Evolutionary conservation across 306 rosid species (phyloP), one percentile per base, ranked within the genome.

Genomic region (Cucurbita maxima): DNA sequence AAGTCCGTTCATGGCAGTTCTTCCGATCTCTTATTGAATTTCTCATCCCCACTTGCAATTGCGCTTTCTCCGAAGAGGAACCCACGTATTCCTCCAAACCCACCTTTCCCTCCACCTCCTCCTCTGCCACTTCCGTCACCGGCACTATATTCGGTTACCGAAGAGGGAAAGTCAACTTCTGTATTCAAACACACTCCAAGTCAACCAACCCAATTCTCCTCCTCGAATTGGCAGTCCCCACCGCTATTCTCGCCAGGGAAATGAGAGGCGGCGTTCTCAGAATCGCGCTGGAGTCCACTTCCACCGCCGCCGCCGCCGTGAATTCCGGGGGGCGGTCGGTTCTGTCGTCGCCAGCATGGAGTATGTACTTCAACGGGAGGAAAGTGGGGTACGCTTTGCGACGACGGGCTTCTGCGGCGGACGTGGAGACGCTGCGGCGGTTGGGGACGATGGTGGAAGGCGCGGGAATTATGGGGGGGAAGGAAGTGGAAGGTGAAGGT

Each of bases 61-160:
- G 83, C 76, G 80, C 76, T 76, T 71, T 88, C 67, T 8, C 81
- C 10, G 83, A 86, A 75, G 82, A 83, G 63, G 73, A 79, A 48
- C 50, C 75, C 67, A 56, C 51, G 15, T 4, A 25, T 14, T 11
- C 77, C 61, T 16, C 30, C 52, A 14, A n/a, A 43, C 14, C 70
- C 67, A 10, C 68, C 44, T 22, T 80, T 54, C 3, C 51, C 11
- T 41, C 56, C 52, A 1, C 51, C 44, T 9, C 43, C 45, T 8
- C 75, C 86, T 19, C 73, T 10, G 44, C 84, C 37, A 78, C 34
- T 58, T 58, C 64, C 64, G 64, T 86, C 75, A 83, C 88, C 7
- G 98, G 96, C 66, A 92, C 98, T 0, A 82, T 93, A 18, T 87
- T 93, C n/a, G 97, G 98, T 7, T 84, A 82, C 53, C 87, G 96